phyloP scores from a whole-genome alignment of 2,329 filamentous ascomycete species.

The Aspergillus alliaceus region DNA sequence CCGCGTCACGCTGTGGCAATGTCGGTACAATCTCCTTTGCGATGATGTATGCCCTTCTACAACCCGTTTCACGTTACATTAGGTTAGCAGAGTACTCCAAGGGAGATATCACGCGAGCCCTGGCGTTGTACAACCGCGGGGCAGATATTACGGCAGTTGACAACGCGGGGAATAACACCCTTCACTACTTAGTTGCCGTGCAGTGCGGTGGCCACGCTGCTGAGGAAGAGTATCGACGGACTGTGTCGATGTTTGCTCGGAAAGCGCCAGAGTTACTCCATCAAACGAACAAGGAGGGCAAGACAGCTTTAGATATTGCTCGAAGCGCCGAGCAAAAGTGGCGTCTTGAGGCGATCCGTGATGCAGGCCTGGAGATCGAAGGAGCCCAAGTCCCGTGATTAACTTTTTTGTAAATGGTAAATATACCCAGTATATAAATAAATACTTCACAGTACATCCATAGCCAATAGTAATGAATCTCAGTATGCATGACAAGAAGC shows the following conservation, averaged over 20 bases:
- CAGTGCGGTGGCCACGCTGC: background rate
- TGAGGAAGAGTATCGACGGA: background rate
- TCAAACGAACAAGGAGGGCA: background rate
- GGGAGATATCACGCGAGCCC: background rate
- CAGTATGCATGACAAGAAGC: background rate
- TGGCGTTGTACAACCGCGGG: background rate
- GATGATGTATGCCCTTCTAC: background rate
- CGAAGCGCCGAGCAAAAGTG: background rate
- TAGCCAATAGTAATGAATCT: background rate
- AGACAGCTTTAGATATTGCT: background rate
- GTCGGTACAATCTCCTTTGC: conserved; percentile 12
- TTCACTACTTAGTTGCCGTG: background rate
- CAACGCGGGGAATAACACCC: background rate
- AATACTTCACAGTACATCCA: no score
- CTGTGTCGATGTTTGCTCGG: background rate
- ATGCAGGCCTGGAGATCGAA: background rate
- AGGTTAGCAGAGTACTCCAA: background rate
- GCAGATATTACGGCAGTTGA: background rate
- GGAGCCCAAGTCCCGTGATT: no score
- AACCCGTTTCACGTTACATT: background rate
- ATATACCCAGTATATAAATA: no score
- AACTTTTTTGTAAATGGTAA: no score
- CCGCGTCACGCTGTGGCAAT: conserved; percentile 6
- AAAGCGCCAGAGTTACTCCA: background rate
- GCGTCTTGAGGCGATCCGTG: background rate